A percentile compares a stretch with the other conserved stretches of the same genome.
phyloP scores from a whole-genome alignment of 345 rosid species.

The Linum trigynum region DNA sequence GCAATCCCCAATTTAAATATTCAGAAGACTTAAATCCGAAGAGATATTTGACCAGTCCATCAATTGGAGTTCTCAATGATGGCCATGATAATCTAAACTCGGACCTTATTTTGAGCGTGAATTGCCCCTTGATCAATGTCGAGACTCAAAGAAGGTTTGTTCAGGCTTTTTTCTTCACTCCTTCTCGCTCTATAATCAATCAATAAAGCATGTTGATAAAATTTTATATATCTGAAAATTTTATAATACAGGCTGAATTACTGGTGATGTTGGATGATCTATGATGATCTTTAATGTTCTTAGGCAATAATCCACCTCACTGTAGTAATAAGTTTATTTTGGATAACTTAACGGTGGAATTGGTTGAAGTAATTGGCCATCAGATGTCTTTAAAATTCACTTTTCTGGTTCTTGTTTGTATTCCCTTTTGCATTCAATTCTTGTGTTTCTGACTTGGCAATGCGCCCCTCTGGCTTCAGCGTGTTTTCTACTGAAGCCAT shows the following conservation, averaged over 20 bases:
- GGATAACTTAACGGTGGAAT: neutral
- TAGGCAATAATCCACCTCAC: neutral
- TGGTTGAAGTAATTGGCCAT: neutral
- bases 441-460: too few species aligned
- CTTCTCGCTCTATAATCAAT: neutral
- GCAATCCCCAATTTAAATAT: conserved; percentile 85
- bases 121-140: conserved; percentile 56
- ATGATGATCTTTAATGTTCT: neutral
- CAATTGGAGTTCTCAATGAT: conserved; percentile 83
- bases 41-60: conserved; percentile 92
- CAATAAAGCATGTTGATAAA: neutral
- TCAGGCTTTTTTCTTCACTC: conserved; percentile 7
- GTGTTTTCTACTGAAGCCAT: too few species aligned
- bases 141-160: conserved; percentile 77
- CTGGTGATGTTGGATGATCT: neutral
- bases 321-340: neutral
- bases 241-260: neutral
- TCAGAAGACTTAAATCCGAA: conserved; percentile 89
- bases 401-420: neutral
- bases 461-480: neutral
- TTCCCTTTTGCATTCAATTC: neutral
- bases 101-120: conserved; percentile 84
- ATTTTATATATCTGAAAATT: too few species aligned
- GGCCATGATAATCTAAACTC: conserved; percentile 92
- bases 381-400: neutral